phyloP scores from a whole-genome alignment of 352 stramenopile species.

The Thraustochytrium striatum region DNA sequence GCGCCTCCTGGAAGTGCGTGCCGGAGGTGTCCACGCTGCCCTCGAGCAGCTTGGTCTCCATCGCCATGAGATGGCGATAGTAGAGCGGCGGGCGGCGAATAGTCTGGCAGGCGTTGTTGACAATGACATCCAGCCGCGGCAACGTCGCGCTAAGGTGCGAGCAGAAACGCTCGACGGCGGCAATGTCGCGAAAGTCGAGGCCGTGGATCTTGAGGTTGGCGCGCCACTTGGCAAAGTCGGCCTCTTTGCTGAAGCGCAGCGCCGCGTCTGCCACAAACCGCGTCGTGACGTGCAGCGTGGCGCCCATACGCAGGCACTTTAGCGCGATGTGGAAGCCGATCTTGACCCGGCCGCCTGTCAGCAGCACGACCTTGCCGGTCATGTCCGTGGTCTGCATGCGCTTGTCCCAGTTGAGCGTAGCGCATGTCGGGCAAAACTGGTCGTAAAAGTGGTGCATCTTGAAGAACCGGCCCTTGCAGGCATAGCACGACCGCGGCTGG shows the following conservation, averaged over 20 bases:
- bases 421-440: constrained; percentile 84
- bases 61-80: constrained; percentile 72
- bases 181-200: constrained; percentile 87
- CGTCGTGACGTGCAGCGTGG: constrained; percentile 81
- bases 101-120: constrained; percentile 95
- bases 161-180: constrained; percentile 85
- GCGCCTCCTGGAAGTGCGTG: constrained; percentile 66
- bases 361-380: constrained; percentile 70
- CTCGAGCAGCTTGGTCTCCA: constrained; percentile 51
- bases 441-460: constrained; percentile 88
- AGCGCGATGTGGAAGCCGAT: constrained; percentile 89
- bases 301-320: constrained; percentile 81
- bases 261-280: constrained; percentile 86
- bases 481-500: constrained; percentile 85
- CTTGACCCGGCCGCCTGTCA: constrained; percentile 89
- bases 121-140: constrained; percentile 80
- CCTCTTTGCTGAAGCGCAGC: constrained; percentile 73
- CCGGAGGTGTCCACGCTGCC: constrained; percentile 59
- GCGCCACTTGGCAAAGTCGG: constrained; percentile 83
- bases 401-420: constrained; percentile 86
- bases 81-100: constrained; percentile 83
- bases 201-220: constrained; percentile 82
- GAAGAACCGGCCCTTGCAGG: constrained; percentile 82
- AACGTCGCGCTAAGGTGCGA: constrained; percentile 69
- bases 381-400: constrained; percentile 77